A percentile compares a stretch with the other conserved stretches of the same genome.
phyloP scores from a whole-genome alignment of 768 basidiomycete genomes.

The Pseudohyphozyma bogoriensis region DNA sequence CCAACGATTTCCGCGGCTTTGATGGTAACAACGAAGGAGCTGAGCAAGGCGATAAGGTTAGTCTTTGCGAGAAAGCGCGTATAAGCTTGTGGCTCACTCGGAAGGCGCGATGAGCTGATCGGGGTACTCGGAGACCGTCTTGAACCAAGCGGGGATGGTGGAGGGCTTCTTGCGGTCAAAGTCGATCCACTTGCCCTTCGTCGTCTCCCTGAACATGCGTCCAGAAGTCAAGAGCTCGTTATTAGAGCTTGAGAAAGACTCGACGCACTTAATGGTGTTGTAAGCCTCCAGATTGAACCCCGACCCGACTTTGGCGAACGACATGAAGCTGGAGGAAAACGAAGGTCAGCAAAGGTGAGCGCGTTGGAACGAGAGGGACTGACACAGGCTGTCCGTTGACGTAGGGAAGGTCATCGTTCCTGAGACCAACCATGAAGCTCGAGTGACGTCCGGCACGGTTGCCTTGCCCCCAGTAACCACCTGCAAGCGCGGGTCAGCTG shows the following conservation, averaged over 20 bases:
- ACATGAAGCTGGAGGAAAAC: slow-evolving; percentile 53
- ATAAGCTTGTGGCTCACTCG: slow-evolving; percentile 48
- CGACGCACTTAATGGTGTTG: slow-evolving; percentile 54
- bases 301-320: slow-evolving; percentile 81
- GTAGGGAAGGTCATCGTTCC: slow-evolving; percentile 50
- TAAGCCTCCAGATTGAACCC: slow-evolving; percentile 81
- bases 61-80: neutral
- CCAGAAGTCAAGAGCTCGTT: neutral
- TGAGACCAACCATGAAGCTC: slow-evolving; percentile 65
- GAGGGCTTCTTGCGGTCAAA: slow-evolving; percentile 46
- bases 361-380: slow-evolving; percentile 27
- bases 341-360: neutral
- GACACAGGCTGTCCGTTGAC: slow-evolving; percentile 57
- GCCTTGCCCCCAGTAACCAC: slow-evolving; percentile 78
- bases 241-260: neutral
- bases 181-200: slow-evolving; percentile 45
- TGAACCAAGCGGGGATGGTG: slow-evolving; percentile 55
- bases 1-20: slow-evolving; percentile 85
- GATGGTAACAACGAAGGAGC: slow-evolving; percentile 85
- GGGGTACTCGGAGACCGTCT: slow-evolving; percentile 62
- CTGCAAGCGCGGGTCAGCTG: slow-evolving; percentile 39
- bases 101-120: slow-evolving; percentile 83
- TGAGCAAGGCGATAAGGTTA: slow-evolving; percentile 35
- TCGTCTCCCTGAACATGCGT: slow-evolving; percentile 49
- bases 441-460: slow-evolving; percentile 80